Conservation (phyloP, 805 yeast genomes). For the Saccharomycopsis sp. region DNA sequence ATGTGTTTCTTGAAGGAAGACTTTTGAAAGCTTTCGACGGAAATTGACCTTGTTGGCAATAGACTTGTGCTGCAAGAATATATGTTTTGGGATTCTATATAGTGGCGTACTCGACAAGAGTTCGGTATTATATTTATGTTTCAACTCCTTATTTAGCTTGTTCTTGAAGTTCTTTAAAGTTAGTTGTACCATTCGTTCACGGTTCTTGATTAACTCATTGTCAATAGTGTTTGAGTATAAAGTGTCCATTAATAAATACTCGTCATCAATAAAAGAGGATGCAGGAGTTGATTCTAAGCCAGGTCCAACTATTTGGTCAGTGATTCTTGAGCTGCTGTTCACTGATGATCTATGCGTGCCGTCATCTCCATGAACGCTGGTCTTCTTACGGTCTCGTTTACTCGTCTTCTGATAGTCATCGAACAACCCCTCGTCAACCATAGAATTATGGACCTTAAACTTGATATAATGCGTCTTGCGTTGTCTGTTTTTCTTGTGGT, state of each 20-base stretch:
- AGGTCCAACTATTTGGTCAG: not conserved
- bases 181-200: slow-evolving; percentile 14
- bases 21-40: slow-evolving; percentile 7
- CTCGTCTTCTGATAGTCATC: slow-evolving; percentile 14
- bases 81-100: slow-evolving; percentile 13
- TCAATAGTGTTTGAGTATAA: slow-evolving; percentile 5
- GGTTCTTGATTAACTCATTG: slow-evolving; percentile 9
- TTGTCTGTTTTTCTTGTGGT: slow-evolving; percentile 69
- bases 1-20: slow-evolving; percentile 13
- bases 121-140: slow-evolving; percentile 15
- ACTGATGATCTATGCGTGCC: not conserved
- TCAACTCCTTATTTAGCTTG: slow-evolving; percentile 16
- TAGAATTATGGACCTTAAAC: slow-evolving; percentile 29
- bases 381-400: not conserved
- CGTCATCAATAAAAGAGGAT: not conserved
- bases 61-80: slow-evolving; percentile 16
- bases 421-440: slow-evolving; percentile 28
- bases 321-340: not conserved
- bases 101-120: slow-evolving; percentile 13
- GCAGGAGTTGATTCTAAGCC: not conserved
- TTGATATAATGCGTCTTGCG: slow-evolving; percentile 56
- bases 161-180: slow-evolving; percentile 11
- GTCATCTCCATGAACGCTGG: not conserved
- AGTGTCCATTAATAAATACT: slow-evolving; percentile 3
- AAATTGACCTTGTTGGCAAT: slow-evolving; percentile 7